These are phyloP conservation scores for Hypholoma sublateritium DNA, from an alignment of 768 basidiomycete genomes.

Conservation along the genomic window DNA sequence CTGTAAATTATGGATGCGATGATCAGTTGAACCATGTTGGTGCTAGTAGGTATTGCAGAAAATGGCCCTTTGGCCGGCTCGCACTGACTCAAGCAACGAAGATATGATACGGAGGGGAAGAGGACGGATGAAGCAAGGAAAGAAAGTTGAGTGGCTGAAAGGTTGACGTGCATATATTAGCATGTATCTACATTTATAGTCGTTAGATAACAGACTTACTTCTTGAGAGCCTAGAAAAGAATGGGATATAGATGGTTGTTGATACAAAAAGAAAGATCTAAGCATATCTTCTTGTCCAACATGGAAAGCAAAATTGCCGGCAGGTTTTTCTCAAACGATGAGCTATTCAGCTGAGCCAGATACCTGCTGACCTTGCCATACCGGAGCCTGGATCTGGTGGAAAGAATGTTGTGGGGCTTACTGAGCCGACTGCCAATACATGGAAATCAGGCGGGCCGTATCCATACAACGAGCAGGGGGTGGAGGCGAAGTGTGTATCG, in stretches of 20 bases:
- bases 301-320: constrained; percentile 27
- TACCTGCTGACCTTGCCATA: constrained; percentile 1
- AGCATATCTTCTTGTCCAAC: constrained; percentile 25
- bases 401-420: constrained; percentile 24
- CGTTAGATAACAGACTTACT: constrained; percentile 36
- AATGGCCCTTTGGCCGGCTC: constrained; percentile 78
- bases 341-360: constrained; percentile 40
- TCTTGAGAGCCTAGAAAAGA: constrained; percentile 42
- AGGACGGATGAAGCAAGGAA: constrained; percentile 80
- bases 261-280: constrained; percentile 29
- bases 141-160: constrained; percentile 85
- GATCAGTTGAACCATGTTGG: not conserved
- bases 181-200: constrained; percentile 13
- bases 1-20: constrained; percentile 14
- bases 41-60: not conserved
- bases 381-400: constrained; percentile 26
- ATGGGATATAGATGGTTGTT: constrained; percentile 26
- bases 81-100: constrained; percentile 85
- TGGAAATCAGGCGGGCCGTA: constrained; percentile 20
- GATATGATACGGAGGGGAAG: constrained; percentile 78
- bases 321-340: constrained; percentile 33
- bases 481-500: constrained; percentile 30
- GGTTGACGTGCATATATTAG: constrained; percentile 19
- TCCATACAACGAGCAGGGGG: constrained; percentile 32
- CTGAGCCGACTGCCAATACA: constrained; percentile 40